phyloP scores from a whole-genome alignment of 495 filamentous ascomycete species.

The Neurospora sp. region DNA sequence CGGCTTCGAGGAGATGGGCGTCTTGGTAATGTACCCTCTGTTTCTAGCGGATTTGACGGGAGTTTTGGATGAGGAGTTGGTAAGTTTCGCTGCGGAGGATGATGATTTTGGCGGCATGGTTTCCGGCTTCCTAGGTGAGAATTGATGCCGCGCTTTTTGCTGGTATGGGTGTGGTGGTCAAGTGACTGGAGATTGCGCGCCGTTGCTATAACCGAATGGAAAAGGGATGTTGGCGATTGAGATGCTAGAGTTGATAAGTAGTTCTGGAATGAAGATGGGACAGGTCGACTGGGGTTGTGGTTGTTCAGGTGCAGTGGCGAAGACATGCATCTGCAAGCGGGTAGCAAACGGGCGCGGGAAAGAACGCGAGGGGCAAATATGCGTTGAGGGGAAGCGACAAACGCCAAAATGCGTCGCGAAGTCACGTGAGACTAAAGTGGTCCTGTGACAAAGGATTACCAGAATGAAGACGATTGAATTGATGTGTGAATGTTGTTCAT shows the following conservation, averaged over 20 bases:
- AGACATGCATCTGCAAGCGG: neutral
- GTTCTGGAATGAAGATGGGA: neutral
- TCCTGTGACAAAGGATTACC: neutral
- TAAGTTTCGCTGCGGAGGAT: neutral
- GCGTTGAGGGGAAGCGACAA: neutral
- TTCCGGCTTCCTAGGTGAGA: neutral
- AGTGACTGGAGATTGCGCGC: neutral
- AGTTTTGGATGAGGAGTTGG: neutral
- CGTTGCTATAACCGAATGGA: neutral
- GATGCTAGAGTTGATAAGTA: neutral
- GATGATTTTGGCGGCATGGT: neutral
- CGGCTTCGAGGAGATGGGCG: conserved; percentile 8
- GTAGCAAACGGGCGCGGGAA: neutral
- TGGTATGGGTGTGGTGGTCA: neutral
- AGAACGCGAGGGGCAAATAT: neutral
- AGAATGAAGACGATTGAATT: neutral
- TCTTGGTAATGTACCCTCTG: neutral
- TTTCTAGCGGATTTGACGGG: neutral
- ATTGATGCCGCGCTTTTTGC: neutral
- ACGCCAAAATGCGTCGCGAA: conserved; percentile 2
- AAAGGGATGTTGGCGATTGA: neutral
- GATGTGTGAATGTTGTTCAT: neutral
- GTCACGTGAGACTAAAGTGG: conserved; percentile 6
- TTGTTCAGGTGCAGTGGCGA: neutral
- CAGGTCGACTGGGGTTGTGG: neutral